These are phyloP conservation scores for Schwanniomyces etchellsii DNA, from an alignment of 1,139 yeast genomes.

Conservation along the genomic window DNA sequence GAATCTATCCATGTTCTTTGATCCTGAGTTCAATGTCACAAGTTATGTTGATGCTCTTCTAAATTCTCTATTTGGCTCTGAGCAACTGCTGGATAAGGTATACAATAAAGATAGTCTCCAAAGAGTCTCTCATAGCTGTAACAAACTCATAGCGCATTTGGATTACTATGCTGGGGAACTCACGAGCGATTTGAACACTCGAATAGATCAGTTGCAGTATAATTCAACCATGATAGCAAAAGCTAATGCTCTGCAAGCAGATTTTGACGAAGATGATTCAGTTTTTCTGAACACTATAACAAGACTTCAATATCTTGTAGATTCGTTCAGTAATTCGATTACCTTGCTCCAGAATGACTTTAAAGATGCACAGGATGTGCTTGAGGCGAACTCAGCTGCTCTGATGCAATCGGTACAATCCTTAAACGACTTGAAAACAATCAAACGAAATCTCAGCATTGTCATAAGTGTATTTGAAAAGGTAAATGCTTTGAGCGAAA, in stretches of 20 bases:
- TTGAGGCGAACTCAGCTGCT: neutral
- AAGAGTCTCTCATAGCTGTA: conserved; percentile 23
- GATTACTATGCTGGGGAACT: conserved; percentile 59
- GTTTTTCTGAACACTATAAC: conserved; percentile 17
- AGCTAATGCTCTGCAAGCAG: neutral
- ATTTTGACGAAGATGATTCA: conserved; percentile 4
- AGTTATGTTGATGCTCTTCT: conserved; percentile 34
- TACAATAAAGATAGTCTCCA: conserved; percentile 21
- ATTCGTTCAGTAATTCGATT: conserved; percentile 53
- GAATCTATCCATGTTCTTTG: conserved; percentile 35
- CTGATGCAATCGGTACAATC: conserved; percentile 24
- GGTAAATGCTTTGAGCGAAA: conserved; percentile 22
- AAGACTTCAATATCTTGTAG: conserved; percentile 59
- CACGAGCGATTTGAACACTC: conserved; percentile 43
- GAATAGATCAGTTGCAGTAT: conserved; percentile 37
- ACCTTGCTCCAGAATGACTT: conserved; percentile 50
- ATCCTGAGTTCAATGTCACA: conserved; percentile 32
- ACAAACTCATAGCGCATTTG: conserved; percentile 47
- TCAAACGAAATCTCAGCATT: conserved; percentile 37
- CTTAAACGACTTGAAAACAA: conserved; percentile 36
- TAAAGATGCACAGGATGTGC: conserved; percentile 17
- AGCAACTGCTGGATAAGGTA: conserved; percentile 7
- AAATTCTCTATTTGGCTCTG: conserved; percentile 16
- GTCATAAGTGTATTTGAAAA: conserved; percentile 43
- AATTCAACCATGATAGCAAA: conserved; percentile 32